phyloP scores from a whole-genome alignment of 116 monocot genomes.

The Dioscorea cayenensis region DNA sequence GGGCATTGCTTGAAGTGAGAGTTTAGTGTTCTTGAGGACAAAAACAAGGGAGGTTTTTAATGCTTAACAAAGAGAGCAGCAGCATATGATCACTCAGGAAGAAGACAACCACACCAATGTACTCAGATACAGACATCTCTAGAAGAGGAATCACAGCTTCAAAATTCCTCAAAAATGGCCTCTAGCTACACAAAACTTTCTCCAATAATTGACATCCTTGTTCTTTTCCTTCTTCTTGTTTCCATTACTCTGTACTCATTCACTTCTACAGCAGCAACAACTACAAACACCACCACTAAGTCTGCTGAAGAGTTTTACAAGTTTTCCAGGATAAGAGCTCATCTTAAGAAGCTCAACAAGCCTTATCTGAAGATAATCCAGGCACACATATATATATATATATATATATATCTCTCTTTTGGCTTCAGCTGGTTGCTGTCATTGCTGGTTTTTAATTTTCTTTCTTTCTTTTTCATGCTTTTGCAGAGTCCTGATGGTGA shows the following conservation, averaged over 20 bases:
- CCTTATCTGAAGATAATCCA: constrained; percentile 69
- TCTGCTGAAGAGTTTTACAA: constrained; percentile 24
- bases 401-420: not conserved
- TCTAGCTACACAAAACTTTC: constrained; percentile 25
- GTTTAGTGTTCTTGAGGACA: not conserved
- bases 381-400: constrained; percentile 31
- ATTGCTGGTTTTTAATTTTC: not conserved
- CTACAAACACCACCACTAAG: constrained; percentile 18
- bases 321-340: constrained; percentile 43
- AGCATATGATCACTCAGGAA: not conserved
- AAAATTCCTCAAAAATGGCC: constrained; percentile 40
- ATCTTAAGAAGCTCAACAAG: constrained; percentile 63
- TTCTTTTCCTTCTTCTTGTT: constrained; percentile 28
- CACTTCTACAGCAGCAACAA: not conserved
- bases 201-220: constrained; percentile 45
- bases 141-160: constrained; percentile 14
- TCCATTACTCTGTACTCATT: not conserved
- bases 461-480: not conserved
- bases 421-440: not conserved
- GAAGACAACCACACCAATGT: constrained; percentile 48
- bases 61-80: not conserved
- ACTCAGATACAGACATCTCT: constrained; percentile 39
- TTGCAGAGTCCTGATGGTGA: constrained; percentile 87
- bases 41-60: not conserved
- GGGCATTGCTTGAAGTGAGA: not conserved